Base-by-base conservation (phyloP, 371 early-diverging fungal species). In the Rhizopus arrhizus region DNA sequence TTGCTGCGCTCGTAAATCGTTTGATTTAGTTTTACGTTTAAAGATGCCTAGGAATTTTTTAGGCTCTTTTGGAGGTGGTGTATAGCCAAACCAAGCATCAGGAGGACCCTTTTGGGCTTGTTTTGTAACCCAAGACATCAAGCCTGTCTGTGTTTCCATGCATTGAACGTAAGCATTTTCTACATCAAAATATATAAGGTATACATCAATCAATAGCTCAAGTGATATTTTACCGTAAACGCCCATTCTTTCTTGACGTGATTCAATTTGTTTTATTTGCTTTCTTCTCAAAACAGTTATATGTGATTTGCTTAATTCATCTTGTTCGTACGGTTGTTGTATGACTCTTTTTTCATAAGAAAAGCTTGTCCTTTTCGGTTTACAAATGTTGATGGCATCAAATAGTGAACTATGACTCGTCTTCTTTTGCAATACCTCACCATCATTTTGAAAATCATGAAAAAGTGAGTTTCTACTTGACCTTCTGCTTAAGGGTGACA, bases 41-140 rank as follows among this genome's bases (percentile, higher is more conserved):
- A 68, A 68, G 12, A 68, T 43, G 31, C 68, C 68, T 40, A 68
- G n/a, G 28, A 68, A 49, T 13, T 68, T 68, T 34, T 64, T 68
- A 11, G 64, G 64, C 16, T 64, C 49, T 53, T 54, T 45, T n/a
- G 47, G 33, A 0, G 64, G 64, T 16, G 66, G 66, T 9, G 60
- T 58, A 29, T 68, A 68, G 4, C 65, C 66, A 60, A 68, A 68
- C 57, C 61, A 68, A 36, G 56, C 64, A 60, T 68, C 68, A 10
- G 68, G 68, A 6, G 68, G 68, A 6, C 68, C 68, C 49, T 68
- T 68, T 54, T 68, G 68, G 4, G 64, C 60, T 34, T 68, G 68
- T 33, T 61, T 68, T 12, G 64, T 43, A 28, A 68, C 61, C 68
- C 68, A 68, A 15, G 57, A 59, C 5, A 64, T 41, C 9, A 68